These are phyloP conservation scores for Ormosia emarginata DNA, from an alignment of 306 rosid genomes.

Conservation along the genomic window DNA sequence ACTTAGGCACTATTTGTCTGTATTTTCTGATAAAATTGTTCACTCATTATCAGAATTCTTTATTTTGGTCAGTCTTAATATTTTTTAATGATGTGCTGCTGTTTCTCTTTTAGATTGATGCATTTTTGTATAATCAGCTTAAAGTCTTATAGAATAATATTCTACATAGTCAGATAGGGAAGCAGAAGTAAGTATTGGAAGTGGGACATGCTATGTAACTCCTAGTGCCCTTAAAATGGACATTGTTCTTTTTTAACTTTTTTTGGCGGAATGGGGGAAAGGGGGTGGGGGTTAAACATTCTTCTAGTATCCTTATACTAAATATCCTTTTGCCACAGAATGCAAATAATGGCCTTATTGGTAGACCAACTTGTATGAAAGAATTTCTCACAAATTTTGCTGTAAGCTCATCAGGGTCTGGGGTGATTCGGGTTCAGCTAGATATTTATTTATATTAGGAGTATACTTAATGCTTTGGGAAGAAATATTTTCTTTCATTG, in stretches of 20 bases:
- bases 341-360: background rate
- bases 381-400: background rate
- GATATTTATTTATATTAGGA: background rate
- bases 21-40: slow-evolving; percentile 15
- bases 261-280: background rate
- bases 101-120: background rate
- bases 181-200: background rate
- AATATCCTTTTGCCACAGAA: background rate
- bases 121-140: background rate
- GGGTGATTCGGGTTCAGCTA: background rate
- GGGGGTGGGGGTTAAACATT: background rate
- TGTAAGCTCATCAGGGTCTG: background rate
- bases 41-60: background rate
- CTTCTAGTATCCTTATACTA: background rate
- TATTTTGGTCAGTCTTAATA: background rate
- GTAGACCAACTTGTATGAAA: background rate
- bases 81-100: background rate
- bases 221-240: background rate
- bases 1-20: background rate
- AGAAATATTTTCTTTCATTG: background rate
- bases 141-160: background rate
- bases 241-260: background rate
- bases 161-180: background rate
- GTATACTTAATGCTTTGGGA: background rate
- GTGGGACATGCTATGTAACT: background rate